These are phyloP conservation scores for Gossypium mustelinum DNA, from an alignment of 345 rosid species.

Conservation along the genomic window DNA sequence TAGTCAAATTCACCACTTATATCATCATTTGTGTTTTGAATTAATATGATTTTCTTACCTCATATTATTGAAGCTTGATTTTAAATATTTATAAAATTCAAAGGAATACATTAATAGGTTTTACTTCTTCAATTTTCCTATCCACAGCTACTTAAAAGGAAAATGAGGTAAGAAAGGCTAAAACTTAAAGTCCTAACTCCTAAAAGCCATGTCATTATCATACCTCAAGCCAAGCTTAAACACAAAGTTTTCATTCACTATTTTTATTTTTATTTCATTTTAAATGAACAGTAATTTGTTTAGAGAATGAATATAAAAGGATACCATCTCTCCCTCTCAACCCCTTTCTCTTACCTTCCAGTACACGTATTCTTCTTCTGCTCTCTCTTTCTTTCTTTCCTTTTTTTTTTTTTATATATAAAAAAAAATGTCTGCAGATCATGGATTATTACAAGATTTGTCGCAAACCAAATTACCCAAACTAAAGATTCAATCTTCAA, in stretches of 20 bases:
- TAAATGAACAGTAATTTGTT: not conserved
- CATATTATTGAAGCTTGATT: too few species aligned
- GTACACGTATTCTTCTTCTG: constrained; percentile 13
- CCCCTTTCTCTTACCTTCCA: constrained; percentile 15
- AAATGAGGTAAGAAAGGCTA: not conserved
- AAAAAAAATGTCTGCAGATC: constrained; percentile 20
- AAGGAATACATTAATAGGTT: too few species aligned
- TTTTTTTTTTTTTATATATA: not conserved
- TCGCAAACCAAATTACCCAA: constrained; percentile 4
- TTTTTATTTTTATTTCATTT: not conserved
- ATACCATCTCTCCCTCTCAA: not conserved
- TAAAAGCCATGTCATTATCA: not conserved
- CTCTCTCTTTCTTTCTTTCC: too few species aligned
- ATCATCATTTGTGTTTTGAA: too few species aligned
- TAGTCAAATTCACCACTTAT: too few species aligned
- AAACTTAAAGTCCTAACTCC: not conserved
- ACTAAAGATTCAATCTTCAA: constrained; percentile 2
- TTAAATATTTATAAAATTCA: too few species aligned
- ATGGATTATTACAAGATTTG: not conserved
- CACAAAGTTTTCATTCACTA: not conserved
- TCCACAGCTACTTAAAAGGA: not conserved
- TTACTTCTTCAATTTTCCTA: too few species aligned
- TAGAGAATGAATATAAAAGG: constrained; percentile 5
- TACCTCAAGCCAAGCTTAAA: not conserved
- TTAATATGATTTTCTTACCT: too few species aligned